A percentile compares a stretch with the other conserved stretches of the same genome.
Conservation (phyloP, 2,329 filamentous ascomycete species). For the Sporothrix inflata region DNA sequence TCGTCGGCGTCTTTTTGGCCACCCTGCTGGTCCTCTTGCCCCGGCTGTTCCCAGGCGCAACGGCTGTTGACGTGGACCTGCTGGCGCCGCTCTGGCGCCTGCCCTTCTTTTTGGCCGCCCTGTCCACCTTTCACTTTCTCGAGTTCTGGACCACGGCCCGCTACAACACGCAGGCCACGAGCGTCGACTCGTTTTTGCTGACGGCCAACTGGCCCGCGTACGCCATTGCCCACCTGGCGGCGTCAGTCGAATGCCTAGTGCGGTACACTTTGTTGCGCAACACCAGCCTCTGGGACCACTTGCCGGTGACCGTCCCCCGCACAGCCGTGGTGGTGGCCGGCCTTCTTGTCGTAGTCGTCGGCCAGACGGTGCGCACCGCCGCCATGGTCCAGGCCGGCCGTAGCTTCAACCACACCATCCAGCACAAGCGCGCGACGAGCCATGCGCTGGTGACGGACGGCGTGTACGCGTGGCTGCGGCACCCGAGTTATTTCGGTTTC, state of each 20-base stretch:
- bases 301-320: conserved; percentile 47
- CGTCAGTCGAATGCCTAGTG: conserved; percentile 72
- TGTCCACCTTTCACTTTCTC: conserved; percentile 89
- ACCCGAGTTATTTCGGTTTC: conserved; percentile 96
- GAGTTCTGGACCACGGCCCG: conserved; percentile 90
- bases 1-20: conserved; percentile 39
- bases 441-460: conserved; percentile 85
- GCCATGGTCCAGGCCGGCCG: conserved; percentile 89
- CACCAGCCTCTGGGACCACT: conserved; percentile 38
- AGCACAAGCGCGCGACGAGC: conserved; percentile 66
- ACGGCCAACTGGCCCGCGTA: conserved; percentile 84
- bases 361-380: conserved; percentile 74
- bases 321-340: conserved; percentile 56
- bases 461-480: conserved; percentile 74
- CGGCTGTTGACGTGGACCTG: no score
- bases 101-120: conserved; percentile 67
- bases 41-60: not conserved
- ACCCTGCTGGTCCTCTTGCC: conserved; percentile 18
- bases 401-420: conserved; percentile 90
- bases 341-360: conserved; percentile 64
- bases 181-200: conserved; percentile 77
- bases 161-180: conserved; percentile 76
- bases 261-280: conserved; percentile 60
- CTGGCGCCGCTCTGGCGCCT: conserved; percentile 61
- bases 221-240: conserved; percentile 76